Evolutionary conservation across 1,139 yeast species (phyloP).

Genomic region (Yamadazyma aaseri): DNA sequence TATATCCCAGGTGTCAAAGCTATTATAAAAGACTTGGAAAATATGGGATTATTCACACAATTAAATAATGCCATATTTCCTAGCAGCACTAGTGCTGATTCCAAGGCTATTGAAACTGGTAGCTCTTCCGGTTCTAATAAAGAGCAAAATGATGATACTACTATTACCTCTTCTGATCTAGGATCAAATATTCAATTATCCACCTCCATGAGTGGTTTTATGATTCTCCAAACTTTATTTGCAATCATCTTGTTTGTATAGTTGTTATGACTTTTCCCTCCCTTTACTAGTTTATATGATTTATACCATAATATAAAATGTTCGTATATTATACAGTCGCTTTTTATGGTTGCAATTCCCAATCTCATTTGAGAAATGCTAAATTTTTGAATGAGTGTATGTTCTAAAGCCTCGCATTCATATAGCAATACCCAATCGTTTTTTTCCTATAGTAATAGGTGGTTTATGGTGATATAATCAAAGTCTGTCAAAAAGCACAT

Average conservation of each 20-base stretch:
- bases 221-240: conserved; percentile 13
- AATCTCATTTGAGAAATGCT: no score
- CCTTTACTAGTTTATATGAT: conserved; percentile 2
- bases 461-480: no score
- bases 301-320: conserved; percentile 3
- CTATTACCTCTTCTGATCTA: conserved; percentile 10
- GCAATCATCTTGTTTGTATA: conserved; percentile 13
- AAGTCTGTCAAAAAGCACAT: no score
- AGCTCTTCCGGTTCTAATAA: neutral
- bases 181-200: conserved; percentile 4
- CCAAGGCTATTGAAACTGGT: conserved; percentile 10
- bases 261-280: neutral
- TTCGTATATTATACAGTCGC: no score
- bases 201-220: conserved; percentile 8
- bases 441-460: no score
- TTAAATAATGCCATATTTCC: conserved; percentile 41
- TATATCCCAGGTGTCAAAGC: conserved; percentile 32
- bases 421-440: no score
- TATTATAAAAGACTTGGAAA: conserved; percentile 35
- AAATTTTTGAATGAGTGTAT: no score
- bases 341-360: no score
- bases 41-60: conserved; percentile 38
- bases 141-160: neutral
- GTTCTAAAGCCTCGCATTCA: no score
- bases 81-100: conserved; percentile 16